These are phyloP conservation scores for Hanseniaspora singularis DNA, from an alignment of 805 yeast species.

Conservation along the genomic window DNA sequence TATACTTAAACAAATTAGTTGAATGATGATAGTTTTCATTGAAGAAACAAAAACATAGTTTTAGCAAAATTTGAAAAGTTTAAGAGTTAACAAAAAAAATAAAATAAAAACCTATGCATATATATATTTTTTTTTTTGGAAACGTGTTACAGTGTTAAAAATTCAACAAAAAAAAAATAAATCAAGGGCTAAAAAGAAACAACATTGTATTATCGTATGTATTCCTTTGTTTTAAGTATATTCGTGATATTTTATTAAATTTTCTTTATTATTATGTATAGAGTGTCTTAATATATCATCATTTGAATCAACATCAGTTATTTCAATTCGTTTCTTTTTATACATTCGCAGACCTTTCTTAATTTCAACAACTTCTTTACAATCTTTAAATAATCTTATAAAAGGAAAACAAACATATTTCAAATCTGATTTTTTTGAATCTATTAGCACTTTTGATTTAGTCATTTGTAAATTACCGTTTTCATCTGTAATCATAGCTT, in stretches of 20 bases:
- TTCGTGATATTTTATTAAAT: constrained; percentile 5
- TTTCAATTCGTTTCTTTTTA: constrained; percentile 4
- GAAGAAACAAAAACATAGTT: too few relatives aligned
- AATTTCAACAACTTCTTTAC: constrained; percentile 1
- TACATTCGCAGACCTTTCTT: not conserved
- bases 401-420: constrained; percentile 14
- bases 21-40: not conserved
- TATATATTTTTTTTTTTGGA: too few relatives aligned
- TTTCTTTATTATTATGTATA: not conserved
- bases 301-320: constrained; percentile 10
- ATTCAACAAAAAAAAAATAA: too few relatives aligned
- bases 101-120: too few relatives aligned
- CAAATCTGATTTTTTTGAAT: constrained; percentile 1
- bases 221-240: not conserved
- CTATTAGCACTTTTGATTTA: not conserved
- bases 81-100: too few relatives aligned
- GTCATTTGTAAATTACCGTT: not conserved
- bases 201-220: not conserved
- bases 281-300: not conserved
- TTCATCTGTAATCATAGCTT: not conserved
- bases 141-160: too few relatives aligned
- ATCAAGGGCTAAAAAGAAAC: too few relatives aligned
- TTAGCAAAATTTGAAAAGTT: too few relatives aligned
- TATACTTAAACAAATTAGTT: too few relatives aligned
- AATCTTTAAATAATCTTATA: constrained; percentile 7